Evolutionary conservation across 2,329 filamentous ascomycete genomes (phyloP), one percentile per base, ranked within the genome.

Genomic region (Cephalotrichum gorgonifer): DNA sequence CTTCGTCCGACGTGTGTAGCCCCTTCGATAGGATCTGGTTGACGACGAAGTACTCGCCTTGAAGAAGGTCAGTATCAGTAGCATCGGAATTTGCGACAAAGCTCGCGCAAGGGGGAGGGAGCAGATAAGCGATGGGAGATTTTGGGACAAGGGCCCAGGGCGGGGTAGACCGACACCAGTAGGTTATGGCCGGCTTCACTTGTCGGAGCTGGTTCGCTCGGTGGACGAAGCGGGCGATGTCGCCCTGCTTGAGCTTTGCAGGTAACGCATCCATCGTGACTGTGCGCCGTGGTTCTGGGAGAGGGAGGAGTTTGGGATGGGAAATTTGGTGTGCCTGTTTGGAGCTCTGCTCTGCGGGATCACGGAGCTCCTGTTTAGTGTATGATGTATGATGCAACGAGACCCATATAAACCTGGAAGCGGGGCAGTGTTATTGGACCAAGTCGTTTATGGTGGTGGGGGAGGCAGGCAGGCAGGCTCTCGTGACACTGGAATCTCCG

Each of bases 21-120:
- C 81, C 76, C 62, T 84, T 87, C 47, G 78, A 75, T 14, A 98
- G 80, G 56, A 98, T 94, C 62, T 94, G 87, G 60, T 97, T 89
- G 43, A 95, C 86, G 25, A 93, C 87, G 75, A 88, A 93, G 66
- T 93, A 95, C 61, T 94, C 85, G 64, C 86, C 88, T 93, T 49
- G 35, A 4, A n/a, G 14, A 25, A 12, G 1, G 43, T 20, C 17
- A 33, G 27, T 14, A 17, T 33, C 28, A 20, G 12, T 25, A 46
- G 17, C 44, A n/a, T 14, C 17, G 12, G 15, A 9, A 8, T n/a
- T 17, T 6, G 28, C 6, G 12, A 12, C 6, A 12, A 6, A 30
- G 28, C 28, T 6, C 28, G 6, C 28, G 28, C n/a, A 3, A 9
- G 22, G 23, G 17, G 31, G 30, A 15, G 25, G 45, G n/a, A n/a